Conservation (phyloP, 176 grass and related monocot species). For the Leersia perrieri region DNA sequence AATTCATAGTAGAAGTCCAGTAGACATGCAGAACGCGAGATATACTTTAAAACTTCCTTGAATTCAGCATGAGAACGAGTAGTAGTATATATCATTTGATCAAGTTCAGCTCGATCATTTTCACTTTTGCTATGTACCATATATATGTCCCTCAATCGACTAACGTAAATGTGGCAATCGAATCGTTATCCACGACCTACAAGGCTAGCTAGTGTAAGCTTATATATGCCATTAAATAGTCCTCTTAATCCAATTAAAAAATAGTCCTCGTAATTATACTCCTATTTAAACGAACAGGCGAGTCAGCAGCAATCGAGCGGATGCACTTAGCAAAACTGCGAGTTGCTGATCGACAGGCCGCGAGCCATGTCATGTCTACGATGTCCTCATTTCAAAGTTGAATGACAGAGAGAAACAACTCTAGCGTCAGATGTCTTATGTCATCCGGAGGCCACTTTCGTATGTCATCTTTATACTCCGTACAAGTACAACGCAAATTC, state of each 20-base stretch:
- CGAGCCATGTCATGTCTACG: neutral
- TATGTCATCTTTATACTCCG: no score
- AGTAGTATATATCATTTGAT: neutral
- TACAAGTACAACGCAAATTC: no score
- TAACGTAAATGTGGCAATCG: neutral
- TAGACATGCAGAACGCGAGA: constrained; percentile 29
- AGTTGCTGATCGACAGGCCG: no score
- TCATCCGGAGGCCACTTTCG: neutral
- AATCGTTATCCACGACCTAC: neutral
- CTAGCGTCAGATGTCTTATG: neutral
- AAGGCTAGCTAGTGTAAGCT: neutral
- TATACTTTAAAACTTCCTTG: neutral
- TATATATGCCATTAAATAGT: no score
- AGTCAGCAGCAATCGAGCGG: neutral
- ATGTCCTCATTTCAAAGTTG: no score
- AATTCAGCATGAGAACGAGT: neutral
- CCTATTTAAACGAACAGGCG: neutral
- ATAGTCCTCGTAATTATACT: neutral
- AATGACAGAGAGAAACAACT: neutral
- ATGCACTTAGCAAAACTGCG: no score
- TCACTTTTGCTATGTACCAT: neutral
- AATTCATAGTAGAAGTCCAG: constrained; percentile 26
- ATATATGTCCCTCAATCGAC: neutral
- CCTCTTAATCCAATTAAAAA: neutral
- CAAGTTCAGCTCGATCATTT: neutral